phyloP scores from a whole-genome alignment of 164 flowering plant genomes.

The Litsea cubeba region DNA sequence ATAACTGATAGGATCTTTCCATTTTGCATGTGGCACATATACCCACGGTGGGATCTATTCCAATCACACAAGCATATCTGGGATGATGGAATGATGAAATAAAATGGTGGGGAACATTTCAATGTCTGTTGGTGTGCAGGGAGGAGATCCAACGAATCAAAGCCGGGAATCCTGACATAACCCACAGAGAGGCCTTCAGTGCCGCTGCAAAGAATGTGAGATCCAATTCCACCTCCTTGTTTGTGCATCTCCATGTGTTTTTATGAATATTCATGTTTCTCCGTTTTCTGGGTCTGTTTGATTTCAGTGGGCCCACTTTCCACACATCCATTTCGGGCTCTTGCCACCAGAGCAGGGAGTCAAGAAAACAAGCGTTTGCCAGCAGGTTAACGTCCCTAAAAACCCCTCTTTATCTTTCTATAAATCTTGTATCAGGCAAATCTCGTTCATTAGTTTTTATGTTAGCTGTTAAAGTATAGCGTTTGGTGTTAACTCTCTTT shows the following conservation, averaged over 20 bases:
- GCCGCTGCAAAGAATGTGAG: slow-evolving; percentile 99
- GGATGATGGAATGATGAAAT: too few relatives aligned
- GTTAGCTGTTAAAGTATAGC: background rate
- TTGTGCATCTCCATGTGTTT: background rate
- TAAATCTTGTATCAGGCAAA: background rate
- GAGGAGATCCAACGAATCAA: slow-evolving; percentile 99
- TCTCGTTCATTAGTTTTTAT: background rate
- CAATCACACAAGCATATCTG: too few relatives aligned
- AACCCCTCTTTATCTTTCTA: background rate
- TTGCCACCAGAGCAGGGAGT: slow-evolving; percentile 82
- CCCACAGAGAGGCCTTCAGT: slow-evolving; percentile 98
- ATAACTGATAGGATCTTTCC: too few relatives aligned
- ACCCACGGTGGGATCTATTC: too few relatives aligned
- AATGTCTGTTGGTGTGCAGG: slow-evolving; percentile 32
- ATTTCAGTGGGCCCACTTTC: slow-evolving; percentile 95
- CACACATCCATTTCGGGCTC: slow-evolving; percentile 96
- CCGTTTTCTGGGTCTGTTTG: slow-evolving; percentile 15
- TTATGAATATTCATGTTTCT: background rate
- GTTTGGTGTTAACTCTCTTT: background rate
- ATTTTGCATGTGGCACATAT: too few relatives aligned
- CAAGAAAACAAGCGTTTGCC: slow-evolving; percentile 64
- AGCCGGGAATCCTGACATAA: slow-evolving; percentile 93
- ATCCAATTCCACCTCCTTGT: slow-evolving; percentile 19
- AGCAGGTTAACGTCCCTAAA: slow-evolving; percentile 42
- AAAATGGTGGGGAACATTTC: background rate